A percentile compares a stretch with the other conserved stretches of the same genome.
Conservation (phyloP, 345 rosid genomes). For the Citrus hindsii region DNA sequence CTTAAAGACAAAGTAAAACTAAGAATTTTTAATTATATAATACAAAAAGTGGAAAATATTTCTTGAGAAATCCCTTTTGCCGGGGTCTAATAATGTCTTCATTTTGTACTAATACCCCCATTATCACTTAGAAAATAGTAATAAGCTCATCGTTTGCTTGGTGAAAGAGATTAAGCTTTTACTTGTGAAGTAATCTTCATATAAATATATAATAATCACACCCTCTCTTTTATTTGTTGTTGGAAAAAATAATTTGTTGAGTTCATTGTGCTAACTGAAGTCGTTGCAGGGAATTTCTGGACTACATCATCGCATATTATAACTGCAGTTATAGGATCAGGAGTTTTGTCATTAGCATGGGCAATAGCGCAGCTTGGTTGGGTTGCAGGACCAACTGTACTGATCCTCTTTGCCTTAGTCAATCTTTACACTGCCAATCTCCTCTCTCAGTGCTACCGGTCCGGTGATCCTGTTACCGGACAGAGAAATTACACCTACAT, state of each 20-base stretch:
- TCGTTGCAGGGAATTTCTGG: constrained; percentile 47
- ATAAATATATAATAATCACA: no score
- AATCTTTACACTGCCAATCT: constrained; percentile 39
- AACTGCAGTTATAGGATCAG: constrained; percentile 54
- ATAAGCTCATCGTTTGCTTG: neutral
- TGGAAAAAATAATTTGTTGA: neutral
- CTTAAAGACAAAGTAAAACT: neutral
- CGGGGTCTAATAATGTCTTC: neutral
- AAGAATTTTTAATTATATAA: neutral
- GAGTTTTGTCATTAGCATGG: constrained; percentile 53
- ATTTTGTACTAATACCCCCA: neutral
- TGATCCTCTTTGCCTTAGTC: constrained; percentile 45
- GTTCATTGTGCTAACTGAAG: neutral
- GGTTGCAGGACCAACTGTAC: constrained; percentile 40
- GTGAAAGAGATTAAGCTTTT: neutral
- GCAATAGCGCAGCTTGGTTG: constrained; percentile 52
- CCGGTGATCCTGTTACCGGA: constrained; percentile 43
- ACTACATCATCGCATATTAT: constrained; percentile 44
- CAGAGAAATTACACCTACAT: constrained; percentile 46
- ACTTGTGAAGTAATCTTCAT: neutral
- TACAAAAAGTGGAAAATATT: neutral
- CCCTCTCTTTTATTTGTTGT: neutral
- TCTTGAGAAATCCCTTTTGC: neutral
- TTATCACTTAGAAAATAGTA: no score
- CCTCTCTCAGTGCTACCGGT: constrained; percentile 39